phyloP scores from a whole-genome alignment of 1,284 basidiomycete genomes.

The Porogramme epimiltina region DNA sequence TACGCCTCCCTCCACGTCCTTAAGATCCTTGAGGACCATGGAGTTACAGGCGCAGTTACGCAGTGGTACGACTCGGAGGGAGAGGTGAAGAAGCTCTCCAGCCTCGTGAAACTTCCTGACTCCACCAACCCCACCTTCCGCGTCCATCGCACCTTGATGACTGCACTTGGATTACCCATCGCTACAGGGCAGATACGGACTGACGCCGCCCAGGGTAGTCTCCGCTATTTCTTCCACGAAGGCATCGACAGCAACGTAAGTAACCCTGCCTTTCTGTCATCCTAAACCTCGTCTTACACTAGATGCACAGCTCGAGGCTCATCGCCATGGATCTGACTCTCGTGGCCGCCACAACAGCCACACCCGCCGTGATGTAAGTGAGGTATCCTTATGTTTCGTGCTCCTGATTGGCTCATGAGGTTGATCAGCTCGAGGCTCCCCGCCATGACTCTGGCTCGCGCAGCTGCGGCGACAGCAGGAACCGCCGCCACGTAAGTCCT shows the following conservation, averaged over 20 bases:
- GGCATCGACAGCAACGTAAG: slow-evolving; percentile 19
- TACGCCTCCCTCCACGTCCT: slow-evolving; percentile 23
- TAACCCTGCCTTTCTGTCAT: too few species aligned
- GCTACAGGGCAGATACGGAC: slow-evolving; percentile 20
- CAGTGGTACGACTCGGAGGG: slow-evolving; percentile 39
- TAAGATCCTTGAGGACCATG: slow-evolving; percentile 17
- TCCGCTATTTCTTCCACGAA: slow-evolving; percentile 27
- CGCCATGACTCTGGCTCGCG: slow-evolving; percentile 12
- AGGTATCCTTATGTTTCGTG: too few species aligned
- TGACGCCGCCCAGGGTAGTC: slow-evolving; percentile 25
- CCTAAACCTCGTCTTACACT: too few species aligned
- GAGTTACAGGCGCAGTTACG: slow-evolving; percentile 13
- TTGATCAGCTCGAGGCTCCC: slow-evolving; percentile 5
- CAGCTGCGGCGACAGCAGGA: slow-evolving; percentile 11
- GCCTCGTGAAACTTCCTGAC: slow-evolving; percentile 30
- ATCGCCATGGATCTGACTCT: slow-evolving; percentile 10
- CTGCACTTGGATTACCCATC: slow-evolving; percentile 33
- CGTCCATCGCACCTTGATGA: slow-evolving; percentile 29
- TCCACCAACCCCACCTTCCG: slow-evolving; percentile 26
- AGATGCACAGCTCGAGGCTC: slow-evolving; percentile 1
- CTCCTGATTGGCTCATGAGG: too few species aligned
- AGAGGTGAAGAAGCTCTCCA: slow-evolving; percentile 28
- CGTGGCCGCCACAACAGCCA: slow-evolving; percentile 11
- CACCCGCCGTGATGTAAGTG: not conserved
- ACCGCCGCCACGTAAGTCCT: slow-evolving; percentile 1